These are phyloP conservation scores for Cercospora canescens DNA, from an alignment of 2,329 filamentous ascomycete genomes.

Conservation along the genomic window DNA sequence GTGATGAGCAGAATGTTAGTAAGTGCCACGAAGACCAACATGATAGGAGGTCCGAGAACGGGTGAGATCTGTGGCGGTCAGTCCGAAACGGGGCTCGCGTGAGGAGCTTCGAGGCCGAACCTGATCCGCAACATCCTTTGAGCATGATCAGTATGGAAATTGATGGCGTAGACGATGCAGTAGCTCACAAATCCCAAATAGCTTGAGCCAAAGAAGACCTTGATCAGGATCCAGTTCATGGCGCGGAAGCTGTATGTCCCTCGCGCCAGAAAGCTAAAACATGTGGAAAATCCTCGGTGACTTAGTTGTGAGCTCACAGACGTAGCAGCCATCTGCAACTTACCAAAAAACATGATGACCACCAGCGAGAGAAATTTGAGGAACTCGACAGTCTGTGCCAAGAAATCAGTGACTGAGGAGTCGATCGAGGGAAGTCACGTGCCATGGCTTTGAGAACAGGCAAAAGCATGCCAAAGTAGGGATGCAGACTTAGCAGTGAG, in stretches of 20 bases:
- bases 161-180: neutral
- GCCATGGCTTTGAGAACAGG: constrained; percentile 92
- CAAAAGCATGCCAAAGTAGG: constrained; percentile 87
- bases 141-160: constrained; percentile 12
- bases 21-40: constrained; percentile 71
- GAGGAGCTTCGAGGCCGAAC: constrained; percentile 34
- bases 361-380: constrained; percentile 79
- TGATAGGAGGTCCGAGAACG: constrained; percentile 53
- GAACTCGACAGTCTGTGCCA: constrained; percentile 72
- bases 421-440: constrained; percentile 15
- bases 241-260: constrained; percentile 63
- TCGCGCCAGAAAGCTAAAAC: constrained; percentile 75
- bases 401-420: neutral
- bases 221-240: constrained; percentile 62
- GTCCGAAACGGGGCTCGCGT: constrained; percentile 11
- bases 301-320: constrained; percentile 1
- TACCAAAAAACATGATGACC: constrained; percentile 75
- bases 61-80: constrained; percentile 43
- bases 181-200: constrained; percentile 70
- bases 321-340: neutral
- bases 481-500: constrained; percentile 81
- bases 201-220: constrained; percentile 78
- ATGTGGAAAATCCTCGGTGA: constrained; percentile 73
- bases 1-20: constrained; percentile 79
- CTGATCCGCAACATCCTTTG: constrained; percentile 48